phyloP scores from a whole-genome alignment of 352 stramenopile species.

The Pythium diclinum region DNA sequence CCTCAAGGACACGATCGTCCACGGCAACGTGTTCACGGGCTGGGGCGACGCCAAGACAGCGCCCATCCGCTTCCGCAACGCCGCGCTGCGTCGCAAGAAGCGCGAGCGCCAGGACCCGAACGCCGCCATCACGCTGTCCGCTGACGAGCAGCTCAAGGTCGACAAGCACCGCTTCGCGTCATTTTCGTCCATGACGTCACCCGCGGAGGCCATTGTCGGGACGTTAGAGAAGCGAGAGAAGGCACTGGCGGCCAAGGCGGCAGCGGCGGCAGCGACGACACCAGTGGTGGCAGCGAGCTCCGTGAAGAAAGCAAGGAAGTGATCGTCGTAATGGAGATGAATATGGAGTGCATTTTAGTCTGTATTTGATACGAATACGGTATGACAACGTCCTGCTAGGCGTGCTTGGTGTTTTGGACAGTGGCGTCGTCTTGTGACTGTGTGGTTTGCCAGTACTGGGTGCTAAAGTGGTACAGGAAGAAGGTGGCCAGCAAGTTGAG shows the following conservation, averaged over 20 bases:
- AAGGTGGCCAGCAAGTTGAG: too few relatives aligned
- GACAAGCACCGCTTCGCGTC: conserved; percentile 64
- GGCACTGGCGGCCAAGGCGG: background rate
- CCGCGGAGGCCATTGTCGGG: conserved; percentile 41
- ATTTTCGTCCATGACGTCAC: conserved; percentile 66
- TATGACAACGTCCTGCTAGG: background rate
- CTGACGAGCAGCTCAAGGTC: conserved; percentile 59
- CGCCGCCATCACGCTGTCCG: conserved; percentile 20
- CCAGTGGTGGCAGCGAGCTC: conserved; percentile 2
- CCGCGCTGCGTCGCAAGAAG: conserved; percentile 52
- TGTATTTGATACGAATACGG: too few relatives aligned
- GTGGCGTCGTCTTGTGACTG: too few relatives aligned
- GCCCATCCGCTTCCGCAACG: conserved; percentile 66
- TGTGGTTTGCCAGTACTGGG: too few relatives aligned
- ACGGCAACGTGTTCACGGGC: conserved; percentile 71
- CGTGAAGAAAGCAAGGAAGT: conserved; percentile 19
- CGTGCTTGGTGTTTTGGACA: background rate
- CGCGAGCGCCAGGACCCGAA: conserved; percentile 43
- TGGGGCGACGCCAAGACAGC: conserved; percentile 67
- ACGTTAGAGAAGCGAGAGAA: conserved; percentile 11
- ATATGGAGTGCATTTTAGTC: background rate
- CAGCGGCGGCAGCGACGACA: background rate
- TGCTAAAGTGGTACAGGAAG: too few relatives aligned
- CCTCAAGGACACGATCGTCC: conserved; percentile 58
- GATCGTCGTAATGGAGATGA: background rate